Evolutionary conservation across 2,329 filamentous ascomycete species (phyloP), one percentile per base, ranked within the genome.

Genomic region (Phialophora tarda): DNA sequence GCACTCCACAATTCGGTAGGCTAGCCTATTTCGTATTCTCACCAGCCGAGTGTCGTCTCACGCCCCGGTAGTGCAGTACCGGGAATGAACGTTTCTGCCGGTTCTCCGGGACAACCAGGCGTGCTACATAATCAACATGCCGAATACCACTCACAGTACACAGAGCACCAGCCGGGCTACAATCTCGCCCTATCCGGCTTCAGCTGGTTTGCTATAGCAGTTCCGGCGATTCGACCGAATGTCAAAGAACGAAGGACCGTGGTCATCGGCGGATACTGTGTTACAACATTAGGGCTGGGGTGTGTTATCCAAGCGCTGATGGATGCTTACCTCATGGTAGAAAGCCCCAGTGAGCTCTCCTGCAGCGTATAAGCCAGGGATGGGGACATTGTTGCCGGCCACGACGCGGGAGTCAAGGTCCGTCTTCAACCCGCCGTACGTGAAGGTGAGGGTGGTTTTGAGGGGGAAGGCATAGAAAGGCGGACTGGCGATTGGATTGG

Each of bases 361-460:
- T 0, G 69, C 64, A 0, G 62, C 62, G 26, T 69, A 69, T 26
- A 71, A 63, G 28, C 76, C 76, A 21, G 41, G 77, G 51, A 79
- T 78, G 4, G 78, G 77, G 7, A 77, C 74, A 62, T 76, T 76
- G 59, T 78, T 79, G 24, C 75, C 78, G 14, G 74, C 74, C 17
- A 81, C 65, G 1, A 80, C 79, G 23, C 75, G 71, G 5, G 77
- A 77, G 47, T 79, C 71, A 2, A 76, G 73, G 68, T 81, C 76
- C 26, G 76, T 77, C 34, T 62, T 62, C 12, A 65, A 69, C 12
- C 77, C 78, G n/a, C 77, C 78, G 69, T 79, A 80, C 0, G 76
- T 78, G 59, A 75, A 74, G 0, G 71, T 74, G 26, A 75, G 56
- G 17, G 8, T 58, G 21, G 55, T 30, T 44, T 53, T 70, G 70